Conservation (phyloP, 305 asterid genomes). For the Euphrasia arctica region DNA sequence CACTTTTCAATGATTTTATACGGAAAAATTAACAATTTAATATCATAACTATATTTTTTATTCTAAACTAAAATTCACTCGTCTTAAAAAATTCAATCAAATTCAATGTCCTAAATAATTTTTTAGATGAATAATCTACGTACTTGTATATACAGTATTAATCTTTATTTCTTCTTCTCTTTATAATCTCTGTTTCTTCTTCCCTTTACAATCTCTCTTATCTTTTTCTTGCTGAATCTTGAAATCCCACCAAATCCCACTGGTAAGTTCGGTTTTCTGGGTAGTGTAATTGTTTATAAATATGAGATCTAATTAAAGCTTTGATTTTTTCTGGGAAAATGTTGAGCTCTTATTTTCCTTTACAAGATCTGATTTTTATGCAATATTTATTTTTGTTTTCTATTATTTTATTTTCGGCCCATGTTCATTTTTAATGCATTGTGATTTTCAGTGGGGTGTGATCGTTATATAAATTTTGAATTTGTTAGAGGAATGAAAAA, state of each 20-base stretch:
- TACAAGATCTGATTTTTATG: not conserved
- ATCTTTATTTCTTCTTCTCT: too few relatives aligned
- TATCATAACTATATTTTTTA: too few relatives aligned
- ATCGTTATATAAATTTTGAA: not conserved
- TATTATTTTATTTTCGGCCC: not conserved
- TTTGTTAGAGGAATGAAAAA: slow-evolving; percentile 8
- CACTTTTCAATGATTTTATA: too few relatives aligned
- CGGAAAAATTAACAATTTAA: too few relatives aligned
- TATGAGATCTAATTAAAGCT: not conserved
- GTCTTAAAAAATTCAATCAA: too few relatives aligned
- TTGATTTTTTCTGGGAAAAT: not conserved
- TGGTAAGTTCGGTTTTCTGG: slow-evolving; percentile 2
- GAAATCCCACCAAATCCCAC: not conserved
- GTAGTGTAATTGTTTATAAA: not conserved
- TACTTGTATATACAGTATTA: too few relatives aligned
- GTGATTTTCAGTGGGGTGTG: not conserved
- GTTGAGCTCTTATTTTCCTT: not conserved
- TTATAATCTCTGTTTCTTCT: too few relatives aligned
- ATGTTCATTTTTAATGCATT: slow-evolving; percentile 4
- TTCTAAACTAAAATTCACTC: too few relatives aligned
- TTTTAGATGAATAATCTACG: too few relatives aligned
- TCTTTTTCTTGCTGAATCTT: not conserved
- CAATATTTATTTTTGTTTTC: not conserved
- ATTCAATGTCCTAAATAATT: too few relatives aligned
- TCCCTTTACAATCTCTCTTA: too few relatives aligned